phyloP scores from a whole-genome alignment of 148 eudicot genomes.

The Fagopyrum homotropicum region DNA sequence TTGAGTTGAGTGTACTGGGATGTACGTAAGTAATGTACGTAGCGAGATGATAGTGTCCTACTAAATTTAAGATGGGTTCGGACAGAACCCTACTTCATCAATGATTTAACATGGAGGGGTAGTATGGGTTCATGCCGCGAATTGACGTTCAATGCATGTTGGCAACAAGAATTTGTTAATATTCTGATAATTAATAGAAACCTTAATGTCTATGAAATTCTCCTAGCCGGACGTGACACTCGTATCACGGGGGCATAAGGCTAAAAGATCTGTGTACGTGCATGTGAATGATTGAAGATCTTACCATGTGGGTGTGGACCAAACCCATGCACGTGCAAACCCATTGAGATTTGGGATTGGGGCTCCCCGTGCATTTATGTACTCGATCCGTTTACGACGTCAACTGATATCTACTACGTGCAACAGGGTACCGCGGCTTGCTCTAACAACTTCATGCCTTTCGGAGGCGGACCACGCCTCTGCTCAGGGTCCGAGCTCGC shows the following conservation, averaged over 20 bases:
- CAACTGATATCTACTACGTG: neutral
- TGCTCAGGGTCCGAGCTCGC: constrained; percentile 90
- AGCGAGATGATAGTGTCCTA: neutral
- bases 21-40: neutral
- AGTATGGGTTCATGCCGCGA: neutral
- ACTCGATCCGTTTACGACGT: neutral
- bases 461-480: constrained; percentile 87
- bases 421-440: constrained; percentile 12
- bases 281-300: constrained; percentile 20
- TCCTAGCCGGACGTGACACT: neutral
- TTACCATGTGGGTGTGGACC: constrained; percentile 29
- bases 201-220: neutral
- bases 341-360: neutral
- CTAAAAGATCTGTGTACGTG: constrained; percentile 19
- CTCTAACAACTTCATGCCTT: constrained; percentile 68
- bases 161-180: neutral
- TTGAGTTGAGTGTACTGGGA: neutral
- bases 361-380: neutral
- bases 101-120: neutral
- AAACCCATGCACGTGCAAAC: constrained; percentile 39
- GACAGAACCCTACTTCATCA: neutral
- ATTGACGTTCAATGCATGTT: neutral
- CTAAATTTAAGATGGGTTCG: neutral
- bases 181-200: neutral
- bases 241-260: too few relatives aligned